Evolutionary conservation across 2,329 filamentous ascomycete species (phyloP).

Genomic region (Colletotrichum sp.): DNA sequence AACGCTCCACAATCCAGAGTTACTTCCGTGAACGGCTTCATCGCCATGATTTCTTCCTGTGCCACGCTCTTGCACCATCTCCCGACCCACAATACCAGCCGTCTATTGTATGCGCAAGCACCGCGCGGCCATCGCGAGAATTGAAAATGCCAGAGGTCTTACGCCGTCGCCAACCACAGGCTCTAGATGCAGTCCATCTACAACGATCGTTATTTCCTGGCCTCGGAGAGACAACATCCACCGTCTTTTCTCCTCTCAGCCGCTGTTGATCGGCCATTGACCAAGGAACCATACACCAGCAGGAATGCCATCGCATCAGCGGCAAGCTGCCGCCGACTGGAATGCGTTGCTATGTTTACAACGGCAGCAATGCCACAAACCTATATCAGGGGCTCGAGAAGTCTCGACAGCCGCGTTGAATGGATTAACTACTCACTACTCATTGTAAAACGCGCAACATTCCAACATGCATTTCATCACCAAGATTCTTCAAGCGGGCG

Average conservation of each 20-base stretch:
- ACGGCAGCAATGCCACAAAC: not conserved
- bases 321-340: not conserved
- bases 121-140: not conserved
- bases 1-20: not conserved
- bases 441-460: not conserved
- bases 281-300: not conserved
- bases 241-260: not conserved
- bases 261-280: not conserved
- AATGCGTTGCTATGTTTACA: conserved; percentile 21
- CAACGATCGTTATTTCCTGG: not conserved
- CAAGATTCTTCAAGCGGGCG: conserved; percentile 1
- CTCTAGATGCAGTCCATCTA: not conserved
- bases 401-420: conserved; percentile 2
- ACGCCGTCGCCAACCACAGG: not conserved
- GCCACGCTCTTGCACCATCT: not conserved
- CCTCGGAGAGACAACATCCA: not conserved
- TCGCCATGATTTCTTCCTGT: not conserved
- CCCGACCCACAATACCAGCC: not conserved
- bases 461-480: conserved; percentile 19
- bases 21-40: not conserved
- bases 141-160: not conserved
- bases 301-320: conserved; percentile 18
- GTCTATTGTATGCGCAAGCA: not conserved
- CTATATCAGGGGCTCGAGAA: conserved; percentile 22
- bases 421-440: not conserved